A percentile compares a stretch with the other conserved stretches of the same genome.
phyloP scores from a whole-genome alignment of 305 asterid species.

The Rubia balearica region DNA sequence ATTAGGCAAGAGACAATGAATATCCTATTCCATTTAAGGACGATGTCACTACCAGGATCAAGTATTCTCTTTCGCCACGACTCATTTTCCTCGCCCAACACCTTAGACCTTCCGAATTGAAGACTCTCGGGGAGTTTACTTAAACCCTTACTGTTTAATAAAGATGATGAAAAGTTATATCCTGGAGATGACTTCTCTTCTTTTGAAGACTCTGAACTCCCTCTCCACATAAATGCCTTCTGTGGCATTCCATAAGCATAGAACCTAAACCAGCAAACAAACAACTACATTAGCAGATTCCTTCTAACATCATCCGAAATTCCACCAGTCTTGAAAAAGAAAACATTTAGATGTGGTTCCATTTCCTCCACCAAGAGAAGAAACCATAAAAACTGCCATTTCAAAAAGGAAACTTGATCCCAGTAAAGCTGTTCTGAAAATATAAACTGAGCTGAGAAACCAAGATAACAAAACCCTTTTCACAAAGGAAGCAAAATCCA shows the following conservation, averaged over 20 bases:
- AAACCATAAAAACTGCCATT: not conserved
- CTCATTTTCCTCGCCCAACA: slow-evolving; percentile 43
- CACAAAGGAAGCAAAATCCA: slow-evolving; percentile 9
- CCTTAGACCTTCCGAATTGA: slow-evolving; percentile 54
- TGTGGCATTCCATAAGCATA: slow-evolving; percentile 58
- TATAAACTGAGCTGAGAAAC: not conserved
- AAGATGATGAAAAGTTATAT: slow-evolving; percentile 30
- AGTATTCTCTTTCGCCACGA: slow-evolving; percentile 60
- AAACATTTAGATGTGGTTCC: not conserved
- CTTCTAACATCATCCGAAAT: not conserved
- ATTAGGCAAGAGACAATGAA: slow-evolving; percentile 77
- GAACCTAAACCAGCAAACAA: slow-evolving; percentile 51
- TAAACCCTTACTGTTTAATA: slow-evolving; percentile 37
- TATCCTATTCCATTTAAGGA: slow-evolving; percentile 80
- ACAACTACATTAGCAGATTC: slow-evolving; percentile 23
- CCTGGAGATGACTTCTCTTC: slow-evolving; percentile 38
- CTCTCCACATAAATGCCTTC: slow-evolving; percentile 39
- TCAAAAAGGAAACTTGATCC: not conserved
- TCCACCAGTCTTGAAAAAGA: not conserved
- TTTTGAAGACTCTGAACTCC: slow-evolving; percentile 32
- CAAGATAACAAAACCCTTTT: not conserved
- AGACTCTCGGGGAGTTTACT: slow-evolving; percentile 37
- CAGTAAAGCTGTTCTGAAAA: not conserved
- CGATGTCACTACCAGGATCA: slow-evolving; percentile 85
- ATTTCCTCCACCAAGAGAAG: not conserved